Base-by-base conservation (phyloP, 495 filamentous ascomycete genomes). In the Friedmanniomyces endolithicus region DNA sequence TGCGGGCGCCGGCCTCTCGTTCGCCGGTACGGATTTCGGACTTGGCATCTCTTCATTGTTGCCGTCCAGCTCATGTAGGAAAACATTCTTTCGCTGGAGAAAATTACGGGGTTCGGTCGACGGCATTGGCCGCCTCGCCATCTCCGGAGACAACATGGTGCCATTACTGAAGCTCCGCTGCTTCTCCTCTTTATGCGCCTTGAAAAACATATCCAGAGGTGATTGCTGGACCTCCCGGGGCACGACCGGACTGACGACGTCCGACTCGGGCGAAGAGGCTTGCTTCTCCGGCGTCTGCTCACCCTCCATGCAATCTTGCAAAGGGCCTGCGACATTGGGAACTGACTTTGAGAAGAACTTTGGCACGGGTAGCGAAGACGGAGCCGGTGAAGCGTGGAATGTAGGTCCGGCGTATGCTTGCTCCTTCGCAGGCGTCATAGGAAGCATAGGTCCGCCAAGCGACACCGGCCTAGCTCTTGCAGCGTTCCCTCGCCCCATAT, bases 331-430 rank as follows among this genome's bases (percentile, higher is more conserved):
- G 7, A 77, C 78, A 45, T 85, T 82, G 7, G 84, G 82, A 12
- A 88, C 72, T 0, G 87, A 84, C 53, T 83, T 90, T n/a, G 85
- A 86, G 50, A 95, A 79, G 66, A 95, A 95, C 66, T 82, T 92
- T 1, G 92, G 92, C 40, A 95, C 86, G 0, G 94, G 94, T 6
- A 99, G 77, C n/a, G 87, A 80, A 2, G 89, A 90, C 1, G 94
- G 86, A 2, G 89, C 90, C 14, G 92, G 92, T 1, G 92, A 99
- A 11, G 87, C 85, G 66, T 96, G 90, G 68, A 99, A 99, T 0
- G 87, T 94, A 16, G 90, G 86, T 16, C 92, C 92, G 14, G 92
- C 92, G 68, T 95, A 99, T 55, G 87, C 76, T 56, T 78, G 58
- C 55, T 58, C 65, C 41, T 73, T 76, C 17, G 78, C 70, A 22